These are phyloP conservation scores for Daldinia bambusicola DNA, from an alignment of 495 filamentous ascomycete species.

Conservation along the genomic window DNA sequence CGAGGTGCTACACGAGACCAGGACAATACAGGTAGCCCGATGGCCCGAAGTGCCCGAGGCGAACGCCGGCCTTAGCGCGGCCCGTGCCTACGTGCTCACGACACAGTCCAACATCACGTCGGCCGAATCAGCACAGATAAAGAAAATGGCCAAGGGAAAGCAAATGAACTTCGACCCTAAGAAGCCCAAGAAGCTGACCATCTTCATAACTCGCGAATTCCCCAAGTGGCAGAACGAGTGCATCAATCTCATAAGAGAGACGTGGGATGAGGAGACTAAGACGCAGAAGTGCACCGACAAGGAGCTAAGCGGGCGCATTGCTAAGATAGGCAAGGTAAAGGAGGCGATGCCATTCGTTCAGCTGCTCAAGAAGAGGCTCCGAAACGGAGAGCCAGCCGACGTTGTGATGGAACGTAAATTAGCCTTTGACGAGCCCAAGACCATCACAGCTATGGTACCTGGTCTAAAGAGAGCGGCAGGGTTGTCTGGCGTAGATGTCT, in stretches of 20 bases:
- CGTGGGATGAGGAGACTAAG: conserved; percentile 54
- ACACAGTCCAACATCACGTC: conserved; percentile 84
- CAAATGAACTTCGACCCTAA: conserved; percentile 81
- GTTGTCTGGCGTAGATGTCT: conserved; percentile 68
- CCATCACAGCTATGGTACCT: conserved; percentile 65
- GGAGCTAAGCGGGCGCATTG: conserved; percentile 75
- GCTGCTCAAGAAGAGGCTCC: conserved; percentile 79
- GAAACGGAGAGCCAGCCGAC: conserved; percentile 65
- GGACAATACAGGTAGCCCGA: conserved; percentile 79
- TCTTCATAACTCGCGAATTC: conserved; percentile 80
- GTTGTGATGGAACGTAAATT: conserved; percentile 83
- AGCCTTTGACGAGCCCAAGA: conserved; percentile 82
- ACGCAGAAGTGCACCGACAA: conserved; percentile 76
- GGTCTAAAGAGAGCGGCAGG: conserved; percentile 69
- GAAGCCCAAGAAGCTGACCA: conserved; percentile 89
- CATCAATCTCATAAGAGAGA: conserved; percentile 74
- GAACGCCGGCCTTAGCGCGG: conserved; percentile 72
- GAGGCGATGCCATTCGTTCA: conserved; percentile 98
- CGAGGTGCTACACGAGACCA: conserved; percentile 80
- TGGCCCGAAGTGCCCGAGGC: conserved; percentile 78
- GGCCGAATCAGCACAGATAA: conserved; percentile 80
- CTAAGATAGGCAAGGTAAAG: conserved; percentile 88
- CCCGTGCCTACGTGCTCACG: conserved; percentile 79
- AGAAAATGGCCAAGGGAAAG: conserved; percentile 92
- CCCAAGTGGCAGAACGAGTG: conserved; percentile 93